phyloP scores from a whole-genome alignment of 169 alveolate genomes.

The Plasmodium sp. region DNA sequence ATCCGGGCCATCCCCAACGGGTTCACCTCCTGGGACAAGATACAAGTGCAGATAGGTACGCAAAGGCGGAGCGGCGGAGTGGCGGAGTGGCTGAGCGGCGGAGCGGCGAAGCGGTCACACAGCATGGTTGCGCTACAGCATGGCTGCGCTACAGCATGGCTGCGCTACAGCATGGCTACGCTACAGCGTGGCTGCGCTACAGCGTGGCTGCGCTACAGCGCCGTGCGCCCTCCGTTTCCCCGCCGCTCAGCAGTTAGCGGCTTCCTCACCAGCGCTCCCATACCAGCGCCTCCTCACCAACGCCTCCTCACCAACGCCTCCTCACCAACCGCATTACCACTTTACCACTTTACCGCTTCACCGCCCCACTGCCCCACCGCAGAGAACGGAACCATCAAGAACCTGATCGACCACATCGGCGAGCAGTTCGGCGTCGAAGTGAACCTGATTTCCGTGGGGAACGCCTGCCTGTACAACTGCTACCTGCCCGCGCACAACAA shows the following conservation, averaged over 20 bases:
- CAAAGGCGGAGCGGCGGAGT: conserved; percentile 72
- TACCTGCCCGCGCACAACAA: conserved; percentile 88
- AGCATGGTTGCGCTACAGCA: no score
- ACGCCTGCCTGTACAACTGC: conserved; percentile 91
- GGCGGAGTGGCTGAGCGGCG: background rate
- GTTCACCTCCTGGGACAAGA: conserved; percentile 98
- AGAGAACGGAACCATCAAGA: conserved; percentile 82
- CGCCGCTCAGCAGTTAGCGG: background rate
- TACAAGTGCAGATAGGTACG: conserved; percentile 86
- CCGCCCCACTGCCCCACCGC: conserved; percentile 43
- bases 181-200: no score
- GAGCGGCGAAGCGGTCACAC: no score
- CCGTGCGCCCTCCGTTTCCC: background rate
- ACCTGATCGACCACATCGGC: conserved; percentile 77
- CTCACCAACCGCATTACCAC: background rate
- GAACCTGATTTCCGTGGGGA: conserved; percentile 91
- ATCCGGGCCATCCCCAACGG: conserved; percentile 96
- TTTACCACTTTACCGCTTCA: background rate
- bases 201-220: background rate
- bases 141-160: background rate
- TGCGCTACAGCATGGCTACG: background rate
- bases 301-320: no score
- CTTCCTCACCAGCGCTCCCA: no score
- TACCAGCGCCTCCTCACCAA: no score
- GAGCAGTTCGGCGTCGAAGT: conserved; percentile 87